These are phyloP conservation scores for Paragyromitra xinjiangensis DNA, from an alignment of 495 filamentous ascomycete genomes.

Conservation along the genomic window DNA sequence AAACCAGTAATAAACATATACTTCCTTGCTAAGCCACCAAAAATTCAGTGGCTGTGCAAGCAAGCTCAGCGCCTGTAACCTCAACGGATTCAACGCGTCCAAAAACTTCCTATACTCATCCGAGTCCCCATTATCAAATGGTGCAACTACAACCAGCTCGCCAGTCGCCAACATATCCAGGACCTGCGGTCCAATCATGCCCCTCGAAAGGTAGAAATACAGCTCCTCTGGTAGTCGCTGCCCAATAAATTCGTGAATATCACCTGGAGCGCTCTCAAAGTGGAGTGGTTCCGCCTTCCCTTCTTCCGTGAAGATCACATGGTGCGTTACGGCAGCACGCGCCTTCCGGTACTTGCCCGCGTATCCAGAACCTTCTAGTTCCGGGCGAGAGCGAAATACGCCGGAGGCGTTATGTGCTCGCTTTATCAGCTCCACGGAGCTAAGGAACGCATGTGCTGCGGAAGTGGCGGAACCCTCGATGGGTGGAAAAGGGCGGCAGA, in stretches of 20 bases:
- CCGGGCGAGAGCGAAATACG: constrained; percentile 75
- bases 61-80: constrained; percentile 77
- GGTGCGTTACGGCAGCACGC: constrained; percentile 84
- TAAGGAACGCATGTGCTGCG: constrained; percentile 43
- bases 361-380: constrained; percentile 76
- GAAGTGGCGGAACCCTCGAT: constrained; percentile 64
- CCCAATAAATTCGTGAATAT: constrained; percentile 88
- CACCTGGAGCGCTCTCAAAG: constrained; percentile 72
- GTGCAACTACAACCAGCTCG: constrained; percentile 76
- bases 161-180: constrained; percentile 82
- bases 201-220: constrained; percentile 87
- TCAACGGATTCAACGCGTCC: constrained; percentile 72
- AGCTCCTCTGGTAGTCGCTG: constrained; percentile 89
- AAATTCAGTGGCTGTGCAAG: constrained; percentile 80
- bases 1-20: constrained; percentile 85
- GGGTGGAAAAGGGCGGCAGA: constrained; percentile 79
- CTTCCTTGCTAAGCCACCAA: constrained; percentile 78
- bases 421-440: constrained; percentile 52
- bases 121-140: constrained; percentile 81
- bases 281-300: constrained; percentile 79
- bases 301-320: constrained; percentile 77
- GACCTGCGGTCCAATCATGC: constrained; percentile 78
- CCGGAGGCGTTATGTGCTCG: constrained; percentile 64
- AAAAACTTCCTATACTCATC: constrained; percentile 83
- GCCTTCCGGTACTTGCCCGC: constrained; percentile 83